Conservation (phyloP, 108 stramenopile genomes). For the Conticribra weissflogii region DNA sequence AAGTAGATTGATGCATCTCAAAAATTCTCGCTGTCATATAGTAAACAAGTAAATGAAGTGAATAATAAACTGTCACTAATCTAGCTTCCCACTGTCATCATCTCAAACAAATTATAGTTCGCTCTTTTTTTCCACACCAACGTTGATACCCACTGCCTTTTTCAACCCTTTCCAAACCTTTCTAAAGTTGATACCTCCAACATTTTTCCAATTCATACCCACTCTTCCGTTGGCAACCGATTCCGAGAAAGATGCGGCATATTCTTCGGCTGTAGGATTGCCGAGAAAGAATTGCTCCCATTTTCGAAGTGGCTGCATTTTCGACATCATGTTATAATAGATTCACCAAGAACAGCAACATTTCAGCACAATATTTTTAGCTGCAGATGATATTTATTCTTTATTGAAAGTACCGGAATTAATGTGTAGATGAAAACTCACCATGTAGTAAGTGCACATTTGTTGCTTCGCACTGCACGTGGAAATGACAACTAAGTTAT, state of each 20-base stretch:
- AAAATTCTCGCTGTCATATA: too few relatives aligned
- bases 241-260: conserved; percentile 21
- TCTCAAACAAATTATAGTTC: too few relatives aligned
- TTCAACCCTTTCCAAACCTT: conserved; percentile 29
- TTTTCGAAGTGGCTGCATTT: conserved; percentile 53
- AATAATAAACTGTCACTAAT: too few relatives aligned
- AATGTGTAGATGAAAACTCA: conserved; percentile 18
- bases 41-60: too few relatives aligned
- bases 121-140: neutral
- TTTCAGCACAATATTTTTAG: neutral
- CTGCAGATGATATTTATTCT: neutral
- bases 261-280: conserved; percentile 34
- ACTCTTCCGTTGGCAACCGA: conserved; percentile 12
- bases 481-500: conserved; percentile 54
- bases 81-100: conserved; percentile 2
- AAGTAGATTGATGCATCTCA: too few relatives aligned
- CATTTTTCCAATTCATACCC: conserved; percentile 2
- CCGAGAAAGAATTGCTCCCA: conserved; percentile 66
- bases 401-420: neutral
- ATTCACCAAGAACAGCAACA: too few relatives aligned
- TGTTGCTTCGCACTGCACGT: conserved; percentile 66
- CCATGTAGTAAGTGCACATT: conserved; percentile 81
- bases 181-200: conserved; percentile 12
- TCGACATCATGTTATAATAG: too few relatives aligned
- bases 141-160: conserved; percentile 15